Percentiles rank a stretch among this genome's conserved stretches.
Conservation (phyloP, 148 eudicot species). For the Rhododendron ferrugineum region DNA sequence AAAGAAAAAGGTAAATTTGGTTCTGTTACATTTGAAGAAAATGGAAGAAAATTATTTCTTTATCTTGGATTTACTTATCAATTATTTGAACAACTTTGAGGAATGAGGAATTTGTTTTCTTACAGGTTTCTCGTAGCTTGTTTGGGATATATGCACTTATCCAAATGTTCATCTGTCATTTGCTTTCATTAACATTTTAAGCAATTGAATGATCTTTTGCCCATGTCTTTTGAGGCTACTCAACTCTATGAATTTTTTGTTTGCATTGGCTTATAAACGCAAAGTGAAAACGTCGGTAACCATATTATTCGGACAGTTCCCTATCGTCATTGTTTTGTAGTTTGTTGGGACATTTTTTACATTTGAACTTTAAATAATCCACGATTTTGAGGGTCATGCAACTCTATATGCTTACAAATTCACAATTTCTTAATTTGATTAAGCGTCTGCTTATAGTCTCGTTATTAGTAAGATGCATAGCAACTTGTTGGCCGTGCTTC, state of each 20-base stretch:
- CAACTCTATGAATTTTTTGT: not conserved
- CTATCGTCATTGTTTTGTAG: not conserved
- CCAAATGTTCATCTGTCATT: not conserved
- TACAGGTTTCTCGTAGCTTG: not conserved
- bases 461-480: not conserved
- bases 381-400: not conserved
- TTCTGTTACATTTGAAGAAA: not conserved
- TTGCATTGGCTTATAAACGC: not conserved
- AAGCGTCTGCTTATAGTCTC: not conserved
- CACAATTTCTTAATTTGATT: not conserved
- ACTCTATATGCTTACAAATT: not conserved
- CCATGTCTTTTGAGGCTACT: not conserved
- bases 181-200: not conserved
- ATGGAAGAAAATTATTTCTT: not conserved
- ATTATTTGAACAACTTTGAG: not conserved
- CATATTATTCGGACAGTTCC: no score
- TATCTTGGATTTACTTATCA: not conserved
- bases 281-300: not conserved
- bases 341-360: not conserved
- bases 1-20: slow-evolving; percentile 36
- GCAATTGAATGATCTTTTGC: not conserved
- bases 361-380: not conserved
- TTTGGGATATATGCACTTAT: not conserved
- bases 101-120: not conserved
- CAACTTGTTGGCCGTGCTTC: not conserved